Base-by-base conservation (phyloP, 257 asterid species). In the Paraleonurus japonicus region DNA sequence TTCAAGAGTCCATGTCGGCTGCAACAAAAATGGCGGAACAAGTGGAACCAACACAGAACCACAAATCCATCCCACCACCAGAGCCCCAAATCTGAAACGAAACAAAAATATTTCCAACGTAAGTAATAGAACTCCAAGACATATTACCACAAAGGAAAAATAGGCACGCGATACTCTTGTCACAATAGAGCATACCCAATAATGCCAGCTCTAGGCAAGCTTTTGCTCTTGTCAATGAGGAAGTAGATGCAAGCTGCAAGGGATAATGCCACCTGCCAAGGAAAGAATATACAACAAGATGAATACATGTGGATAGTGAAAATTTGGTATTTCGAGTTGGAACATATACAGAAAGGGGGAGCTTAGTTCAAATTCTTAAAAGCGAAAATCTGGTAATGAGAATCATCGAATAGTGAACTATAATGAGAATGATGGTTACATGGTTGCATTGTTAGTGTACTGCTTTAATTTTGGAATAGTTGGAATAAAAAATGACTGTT, bases 171-270 rank as follows among this genome's bases (percentile, higher is more conserved):
- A 54, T 72, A 54, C 58, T 70, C 27, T 32, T 57, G 28, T 12
- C 32, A 35, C 65, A 22, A 3, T 62, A 48, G 22, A 77, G 68
- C 96, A 82, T 71, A 91, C 99, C 98, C 99, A 7, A 91, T 89
- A 75, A 88, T 75, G 71, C 89, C 79, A 74, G 97, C 90, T 84
- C 99, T 85, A 77, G 83, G 77, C 78, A 95, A 33, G 82, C 88
- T 95, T 80, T 95, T 89, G 82, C 83, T 92, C 86, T 95, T 95
- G 90, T 91, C 99, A 72, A 91, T 88, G 62, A 94, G 93, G 88
- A 92, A 95, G 85, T 88, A 95, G 75, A 95, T 80, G 90, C 98
- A 95, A 66, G 96, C 99, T 65, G 84, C 96, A 75, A 95, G 80
- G 73, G 98, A 95, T 71, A 95, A 73, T 19, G 99, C 99, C 50